Conservation (phyloP, 139 green algal species). For the Pycnococcus provasolii region DNA sequence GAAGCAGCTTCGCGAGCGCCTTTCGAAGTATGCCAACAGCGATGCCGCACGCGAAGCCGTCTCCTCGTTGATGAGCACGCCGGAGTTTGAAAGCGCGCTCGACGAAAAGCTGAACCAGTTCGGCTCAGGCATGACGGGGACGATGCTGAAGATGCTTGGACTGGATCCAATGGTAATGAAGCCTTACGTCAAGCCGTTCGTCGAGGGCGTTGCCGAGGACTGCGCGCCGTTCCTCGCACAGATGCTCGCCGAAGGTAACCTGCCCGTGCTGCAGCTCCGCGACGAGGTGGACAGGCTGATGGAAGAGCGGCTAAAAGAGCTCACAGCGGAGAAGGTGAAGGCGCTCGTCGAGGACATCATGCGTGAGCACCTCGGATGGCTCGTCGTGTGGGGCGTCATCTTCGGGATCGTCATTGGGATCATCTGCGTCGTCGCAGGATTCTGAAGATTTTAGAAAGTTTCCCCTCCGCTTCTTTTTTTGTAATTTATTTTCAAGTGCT, state of each 20-base stretch:
- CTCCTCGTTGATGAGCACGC: background rate
- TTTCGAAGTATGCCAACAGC: background rate
- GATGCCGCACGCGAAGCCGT: background rate
- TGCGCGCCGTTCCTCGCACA: background rate
- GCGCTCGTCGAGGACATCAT: background rate
- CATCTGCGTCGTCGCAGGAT: conserved; percentile 3
- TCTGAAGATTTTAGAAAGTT: background rate
- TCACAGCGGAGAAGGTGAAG: background rate
- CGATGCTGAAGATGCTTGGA: conserved; percentile 3
- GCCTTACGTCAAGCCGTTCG: conserved; percentile 2
- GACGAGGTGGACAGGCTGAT: conserved; percentile 4
- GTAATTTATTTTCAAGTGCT: no score
- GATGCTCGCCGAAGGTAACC: background rate
- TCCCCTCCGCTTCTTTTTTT: no score
- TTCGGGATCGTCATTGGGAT: background rate
- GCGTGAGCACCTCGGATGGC: background rate
- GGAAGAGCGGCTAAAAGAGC: conserved; percentile 11
- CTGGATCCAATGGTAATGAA: background rate
- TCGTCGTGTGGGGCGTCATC: conserved; percentile 2
- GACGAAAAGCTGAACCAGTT: conserved; percentile 6
- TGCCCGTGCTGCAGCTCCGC: background rate
- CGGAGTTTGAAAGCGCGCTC: conserved; percentile 6
- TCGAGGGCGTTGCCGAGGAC: background rate
- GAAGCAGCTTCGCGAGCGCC: background rate
- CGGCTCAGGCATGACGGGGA: background rate